Base-by-base conservation (phyloP, 768 basidiomycete species). In the Russula vinacea region DNA sequence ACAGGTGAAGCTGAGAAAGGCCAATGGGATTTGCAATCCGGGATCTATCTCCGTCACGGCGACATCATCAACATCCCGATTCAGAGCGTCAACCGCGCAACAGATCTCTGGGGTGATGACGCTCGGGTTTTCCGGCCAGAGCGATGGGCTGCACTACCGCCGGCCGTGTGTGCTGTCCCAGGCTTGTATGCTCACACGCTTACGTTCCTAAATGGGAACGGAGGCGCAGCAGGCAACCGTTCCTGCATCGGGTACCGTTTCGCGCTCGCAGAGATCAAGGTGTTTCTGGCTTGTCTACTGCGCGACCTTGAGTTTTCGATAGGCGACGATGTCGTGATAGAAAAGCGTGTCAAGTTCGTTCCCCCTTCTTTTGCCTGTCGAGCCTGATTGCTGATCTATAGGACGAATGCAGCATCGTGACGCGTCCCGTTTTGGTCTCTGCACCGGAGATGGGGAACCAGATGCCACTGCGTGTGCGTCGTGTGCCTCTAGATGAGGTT, bases 221-320 rank as follows among this genome's bases (percentile, higher is more conserved):
- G 78, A 0, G 68, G 77, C 56, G 85, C 83, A 62, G 80, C 81
- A 69, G 66, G 66, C 13, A 60, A 66, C 32, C 77, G 85, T 37
- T 83, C 83, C 22, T 84, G 83, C 66, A 85, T 87, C 68, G 83
- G 86, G 16, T 85, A 80, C 71, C 79, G 78, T 68, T 87, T 87
- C 69, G 84, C 84, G 17, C 65, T 87, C 62, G 75, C 78, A 39
- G 83, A 87, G 76, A 85, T 87, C 73, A 86, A 86, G 72, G 78
- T 82, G 42, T 85, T 86, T 69, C 74, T 86, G 65, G 84, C 78
- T 73, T 80, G 82, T 51, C 78, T 87, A 54, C 56, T 86, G 53
- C 79, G 79, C 68, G 84, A 86, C 74, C 73, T 85, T 58, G 81
- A 81, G 70, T 83, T 84, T 75, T 73, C 78, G 53, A 76, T 80